phyloP scores from a whole-genome alignment of 306 rosid genomes.

The Abrus pulchellus region DNA sequence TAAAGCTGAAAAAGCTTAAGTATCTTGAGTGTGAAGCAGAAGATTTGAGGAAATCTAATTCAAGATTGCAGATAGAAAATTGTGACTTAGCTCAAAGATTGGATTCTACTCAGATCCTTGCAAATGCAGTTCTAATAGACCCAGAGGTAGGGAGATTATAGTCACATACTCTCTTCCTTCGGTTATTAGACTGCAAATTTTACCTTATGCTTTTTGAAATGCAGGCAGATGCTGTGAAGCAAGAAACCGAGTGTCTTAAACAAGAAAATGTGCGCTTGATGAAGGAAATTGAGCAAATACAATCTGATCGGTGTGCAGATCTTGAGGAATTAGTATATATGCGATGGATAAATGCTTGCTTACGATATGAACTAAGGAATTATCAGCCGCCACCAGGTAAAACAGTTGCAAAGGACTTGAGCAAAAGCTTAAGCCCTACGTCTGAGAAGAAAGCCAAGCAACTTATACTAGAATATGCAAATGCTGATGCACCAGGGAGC shows the following conservation, averaged over 20 bases:
- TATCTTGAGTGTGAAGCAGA: conserved; percentile 66
- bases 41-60: conserved; percentile 64
- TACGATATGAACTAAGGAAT: conserved; percentile 79
- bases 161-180: conserved; percentile 15
- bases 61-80: conserved; percentile 68
- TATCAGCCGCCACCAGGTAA: conserved; percentile 68
- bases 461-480: conserved; percentile 83
- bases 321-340: conserved; percentile 85
- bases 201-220: conserved; percentile 28
- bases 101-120: conserved; percentile 79
- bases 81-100: conserved; percentile 71
- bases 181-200: conserved; percentile 16
- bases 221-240: conserved; percentile 63
- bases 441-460: conserved; percentile 89
- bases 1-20: conserved; percentile 62
- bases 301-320: conserved; percentile 73
- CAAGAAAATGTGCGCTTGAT: conserved; percentile 60
- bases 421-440: conserved; percentile 72
- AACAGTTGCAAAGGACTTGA: conserved; percentile 82
- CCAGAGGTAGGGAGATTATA: conserved; percentile 56
- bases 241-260: conserved; percentile 57
- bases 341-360: conserved; percentile 91
- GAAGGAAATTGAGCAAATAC: conserved; percentile 73
- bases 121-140: conserved; percentile 73
- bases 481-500: conserved; percentile 58